Evolutionary conservation across 78 protist species (phyloP).

Genomic region (slime mould (Dictyostelium discoideum)): DNA sequence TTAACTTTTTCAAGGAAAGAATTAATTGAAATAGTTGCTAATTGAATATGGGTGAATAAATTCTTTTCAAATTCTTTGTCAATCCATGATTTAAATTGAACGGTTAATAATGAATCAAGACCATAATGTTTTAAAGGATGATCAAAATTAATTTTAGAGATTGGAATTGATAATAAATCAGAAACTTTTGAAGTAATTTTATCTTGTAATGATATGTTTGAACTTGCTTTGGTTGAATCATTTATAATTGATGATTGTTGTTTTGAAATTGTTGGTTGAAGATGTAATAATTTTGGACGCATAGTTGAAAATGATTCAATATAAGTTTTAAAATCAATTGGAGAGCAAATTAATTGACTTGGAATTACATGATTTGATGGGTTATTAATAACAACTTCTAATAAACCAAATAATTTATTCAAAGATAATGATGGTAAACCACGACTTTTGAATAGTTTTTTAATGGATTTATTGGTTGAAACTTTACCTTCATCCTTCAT

Average conservation of each 20-base stretch:
- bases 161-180: conserved; percentile 17
- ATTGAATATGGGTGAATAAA: conserved; percentile 45
- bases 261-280: neutral
- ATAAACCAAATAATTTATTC: conserved; percentile 40
- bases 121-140: conserved; percentile 57
- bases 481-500: conserved; percentile 49
- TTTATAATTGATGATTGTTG: neutral
- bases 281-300: conserved; percentile 36
- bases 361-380: neutral
- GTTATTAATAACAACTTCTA: conserved; percentile 9
- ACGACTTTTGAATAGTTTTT: neutral
- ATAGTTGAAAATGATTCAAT: neutral
- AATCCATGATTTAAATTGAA: conserved; percentile 60
- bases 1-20: conserved; percentile 22
- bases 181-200: neutral
- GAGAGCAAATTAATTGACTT: conserved; percentile 14
- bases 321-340: conserved; percentile 18
- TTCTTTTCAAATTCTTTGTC: conserved; percentile 59
- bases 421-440: conserved; percentile 44
- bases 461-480: conserved; percentile 27
- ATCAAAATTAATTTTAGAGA: conserved; percentile 27
- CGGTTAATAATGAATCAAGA: conserved; percentile 69
- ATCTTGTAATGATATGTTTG: neutral
- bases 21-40: conserved; percentile 23
- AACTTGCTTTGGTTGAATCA: neutral